Percentiles rank a stretch among this genome's conserved stretches.
Conservation (phyloP, 805 yeast genomes). For the Candida maesae region DNA sequence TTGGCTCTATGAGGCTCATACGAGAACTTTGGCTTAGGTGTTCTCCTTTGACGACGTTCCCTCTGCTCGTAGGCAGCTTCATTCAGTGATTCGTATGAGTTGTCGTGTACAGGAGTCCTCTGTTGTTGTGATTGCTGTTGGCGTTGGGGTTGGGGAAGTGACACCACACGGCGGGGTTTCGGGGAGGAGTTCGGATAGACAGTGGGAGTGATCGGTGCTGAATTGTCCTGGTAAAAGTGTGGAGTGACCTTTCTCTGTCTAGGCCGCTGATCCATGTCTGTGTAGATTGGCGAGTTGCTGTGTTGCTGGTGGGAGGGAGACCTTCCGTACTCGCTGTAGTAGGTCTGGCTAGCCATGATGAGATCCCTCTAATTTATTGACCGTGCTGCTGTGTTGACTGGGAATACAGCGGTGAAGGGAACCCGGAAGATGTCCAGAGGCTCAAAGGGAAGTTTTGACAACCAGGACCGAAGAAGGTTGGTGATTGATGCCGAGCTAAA, state of each 20-base stretch:
- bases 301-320: not conserved
- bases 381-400: too few species aligned
- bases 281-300: not conserved
- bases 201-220: not conserved
- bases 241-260: not conserved
- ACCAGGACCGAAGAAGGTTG: not conserved
- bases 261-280: not conserved
- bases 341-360: not conserved
- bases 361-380: too few species aligned
- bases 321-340: not conserved
- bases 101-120: not conserved
- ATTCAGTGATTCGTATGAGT: not conserved
- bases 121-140: not conserved
- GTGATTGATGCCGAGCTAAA: not conserved
- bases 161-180: not conserved
- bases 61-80: not conserved
- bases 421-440: too few species aligned
- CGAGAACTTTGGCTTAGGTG: not conserved
- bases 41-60: not conserved
- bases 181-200: not conserved
- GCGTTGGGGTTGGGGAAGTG: not conserved
- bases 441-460: not conserved
- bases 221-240: not conserved
- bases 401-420: too few species aligned
- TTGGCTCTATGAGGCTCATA: slow-evolving; percentile 17